These are phyloP conservation scores for Trametopsis cervina DNA, from an alignment of 768 basidiomycete genomes.

Conservation along the genomic window DNA sequence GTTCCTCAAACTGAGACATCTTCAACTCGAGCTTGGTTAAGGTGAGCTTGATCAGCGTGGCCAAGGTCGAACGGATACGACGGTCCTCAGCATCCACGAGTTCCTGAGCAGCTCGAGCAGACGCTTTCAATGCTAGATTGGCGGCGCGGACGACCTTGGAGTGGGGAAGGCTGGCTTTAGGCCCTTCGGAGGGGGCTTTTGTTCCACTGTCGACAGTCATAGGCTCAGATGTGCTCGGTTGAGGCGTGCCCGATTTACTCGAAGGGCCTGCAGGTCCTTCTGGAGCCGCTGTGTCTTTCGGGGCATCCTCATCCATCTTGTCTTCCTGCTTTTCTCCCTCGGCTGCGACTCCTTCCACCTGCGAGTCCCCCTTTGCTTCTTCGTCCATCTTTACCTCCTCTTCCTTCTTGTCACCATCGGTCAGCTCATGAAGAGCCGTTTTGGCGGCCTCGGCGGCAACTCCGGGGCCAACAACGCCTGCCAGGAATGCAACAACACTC, in stretches of 20 bases:
- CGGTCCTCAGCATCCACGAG: slow-evolving; percentile 80
- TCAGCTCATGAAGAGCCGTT: slow-evolving; percentile 77
- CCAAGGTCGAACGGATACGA: slow-evolving; percentile 72
- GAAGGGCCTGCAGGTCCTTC: slow-evolving; percentile 9
- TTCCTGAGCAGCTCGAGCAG: slow-evolving; percentile 73
- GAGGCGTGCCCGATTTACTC: slow-evolving; percentile 14
- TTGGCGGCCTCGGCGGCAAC: slow-evolving; percentile 94
- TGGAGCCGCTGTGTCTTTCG: slow-evolving; percentile 24
- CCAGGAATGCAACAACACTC: slow-evolving; percentile 96
- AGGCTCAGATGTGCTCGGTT: slow-evolving; percentile 23
- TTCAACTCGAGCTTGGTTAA: slow-evolving; percentile 90
- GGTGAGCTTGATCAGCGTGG: slow-evolving; percentile 78
- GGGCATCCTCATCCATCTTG: slow-evolving; percentile 36
- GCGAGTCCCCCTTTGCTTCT: slow-evolving; percentile 23
- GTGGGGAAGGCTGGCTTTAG: slow-evolving; percentile 45
- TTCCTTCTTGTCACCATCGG: slow-evolving; percentile 42
- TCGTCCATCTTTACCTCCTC: slow-evolving; percentile 29
- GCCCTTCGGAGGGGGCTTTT: slow-evolving; percentile 15
- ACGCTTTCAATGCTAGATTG: slow-evolving; percentile 80
- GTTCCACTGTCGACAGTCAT: slow-evolving; percentile 43
- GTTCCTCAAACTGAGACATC: slow-evolving; percentile 89
- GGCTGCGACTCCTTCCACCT: slow-evolving; percentile 26
- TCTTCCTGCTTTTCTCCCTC: slow-evolving; percentile 34
- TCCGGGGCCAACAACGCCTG: slow-evolving; percentile 83
- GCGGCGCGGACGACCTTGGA: slow-evolving; percentile 81